phyloP scores from a whole-genome alignment of 495 filamentous ascomycete species.

The Penicillium parvum region DNA sequence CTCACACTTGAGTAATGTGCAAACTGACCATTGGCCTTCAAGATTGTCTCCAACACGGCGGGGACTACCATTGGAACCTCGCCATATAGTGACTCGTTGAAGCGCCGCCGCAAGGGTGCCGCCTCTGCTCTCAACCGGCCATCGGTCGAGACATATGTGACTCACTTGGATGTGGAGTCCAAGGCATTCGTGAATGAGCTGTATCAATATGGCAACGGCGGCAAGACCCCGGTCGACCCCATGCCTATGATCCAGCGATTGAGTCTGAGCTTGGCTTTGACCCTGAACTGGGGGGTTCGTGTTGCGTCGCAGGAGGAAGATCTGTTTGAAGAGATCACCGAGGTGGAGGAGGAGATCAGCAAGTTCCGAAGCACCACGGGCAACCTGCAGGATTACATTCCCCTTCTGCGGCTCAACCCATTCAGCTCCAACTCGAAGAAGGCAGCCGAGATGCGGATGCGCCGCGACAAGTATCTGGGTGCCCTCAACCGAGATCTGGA shows the following conservation, averaged over 20 bases:
- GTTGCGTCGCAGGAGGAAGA: constrained; percentile 53
- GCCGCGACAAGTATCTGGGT: constrained; percentile 56
- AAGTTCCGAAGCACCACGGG: constrained; percentile 56
- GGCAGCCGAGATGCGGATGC: constrained; percentile 53
- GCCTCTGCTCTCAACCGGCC: constrained; percentile 60
- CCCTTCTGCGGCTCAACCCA: constrained; percentile 54
- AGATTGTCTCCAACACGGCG: constrained; percentile 59
- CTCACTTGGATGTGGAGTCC: constrained; percentile 58
- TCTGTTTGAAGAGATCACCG: constrained; percentile 58
- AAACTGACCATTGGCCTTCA: neutral
- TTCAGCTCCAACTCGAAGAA: constrained; percentile 47
- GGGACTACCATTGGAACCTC: constrained; percentile 65
- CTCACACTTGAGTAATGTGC: neutral
- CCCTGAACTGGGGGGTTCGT: constrained; percentile 60
- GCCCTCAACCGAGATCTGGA: constrained; percentile 50
- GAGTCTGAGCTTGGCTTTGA: constrained; percentile 52
- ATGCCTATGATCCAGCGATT: constrained; percentile 59
- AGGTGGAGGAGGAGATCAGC: constrained; percentile 58
- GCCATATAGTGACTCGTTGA: constrained; percentile 59
- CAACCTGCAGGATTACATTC: constrained; percentile 62
- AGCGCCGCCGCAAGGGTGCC: constrained; percentile 58
- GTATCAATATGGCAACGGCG: constrained; percentile 49
- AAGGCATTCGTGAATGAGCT: constrained; percentile 57
- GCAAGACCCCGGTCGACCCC: constrained; percentile 51
- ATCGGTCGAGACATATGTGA: constrained; percentile 55